These are phyloP conservation scores for Boletus huronensis DNA, from an alignment of 768 basidiomycete genomes.

Conservation along the genomic window DNA sequence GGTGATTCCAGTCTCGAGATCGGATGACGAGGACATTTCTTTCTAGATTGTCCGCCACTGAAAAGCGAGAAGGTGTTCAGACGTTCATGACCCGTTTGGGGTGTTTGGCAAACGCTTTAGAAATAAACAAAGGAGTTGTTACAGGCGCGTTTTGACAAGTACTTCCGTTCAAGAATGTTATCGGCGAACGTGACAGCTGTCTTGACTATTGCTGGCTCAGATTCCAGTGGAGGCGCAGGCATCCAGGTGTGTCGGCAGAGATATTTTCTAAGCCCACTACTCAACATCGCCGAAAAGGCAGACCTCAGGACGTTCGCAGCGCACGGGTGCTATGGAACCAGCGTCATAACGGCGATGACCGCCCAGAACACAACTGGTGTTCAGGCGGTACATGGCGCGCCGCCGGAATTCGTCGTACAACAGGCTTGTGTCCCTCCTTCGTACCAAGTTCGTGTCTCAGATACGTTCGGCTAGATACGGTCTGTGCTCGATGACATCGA, in stretches of 20 bases:
- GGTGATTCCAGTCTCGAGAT: slow-evolving; percentile 8
- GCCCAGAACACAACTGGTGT: slow-evolving; percentile 90
- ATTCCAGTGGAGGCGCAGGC: slow-evolving; percentile 83
- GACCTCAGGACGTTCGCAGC: slow-evolving; percentile 86
- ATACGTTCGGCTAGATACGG: slow-evolving; percentile 45
- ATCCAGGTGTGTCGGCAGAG: slow-evolving; percentile 59
- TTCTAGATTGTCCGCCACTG: background rate
- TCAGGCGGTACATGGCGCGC: slow-evolving; percentile 63
- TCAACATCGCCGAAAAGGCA: slow-evolving; percentile 45
- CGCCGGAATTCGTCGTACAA: slow-evolving; percentile 65
- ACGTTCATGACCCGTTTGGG: slow-evolving; percentile 7
- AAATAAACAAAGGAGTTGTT: slow-evolving; percentile 21
- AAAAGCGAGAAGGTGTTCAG: too few species aligned
- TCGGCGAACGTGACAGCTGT: slow-evolving; percentile 36
- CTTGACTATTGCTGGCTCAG: slow-evolving; percentile 77
- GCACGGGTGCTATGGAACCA: slow-evolving; percentile 73
- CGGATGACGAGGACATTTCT: slow-evolving; percentile 25
- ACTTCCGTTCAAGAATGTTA: background rate
- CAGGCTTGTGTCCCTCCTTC: slow-evolving; percentile 49
- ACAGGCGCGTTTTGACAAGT: background rate
- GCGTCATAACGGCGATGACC: slow-evolving; percentile 80
- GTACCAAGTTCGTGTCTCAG: background rate
- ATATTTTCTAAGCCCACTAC: background rate
- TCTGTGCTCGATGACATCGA: slow-evolving; percentile 72
- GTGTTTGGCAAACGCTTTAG: slow-evolving; percentile 29